phyloP scores from a whole-genome alignment of 257 asterid genomes.

The Fraxinus excelsior region DNA sequence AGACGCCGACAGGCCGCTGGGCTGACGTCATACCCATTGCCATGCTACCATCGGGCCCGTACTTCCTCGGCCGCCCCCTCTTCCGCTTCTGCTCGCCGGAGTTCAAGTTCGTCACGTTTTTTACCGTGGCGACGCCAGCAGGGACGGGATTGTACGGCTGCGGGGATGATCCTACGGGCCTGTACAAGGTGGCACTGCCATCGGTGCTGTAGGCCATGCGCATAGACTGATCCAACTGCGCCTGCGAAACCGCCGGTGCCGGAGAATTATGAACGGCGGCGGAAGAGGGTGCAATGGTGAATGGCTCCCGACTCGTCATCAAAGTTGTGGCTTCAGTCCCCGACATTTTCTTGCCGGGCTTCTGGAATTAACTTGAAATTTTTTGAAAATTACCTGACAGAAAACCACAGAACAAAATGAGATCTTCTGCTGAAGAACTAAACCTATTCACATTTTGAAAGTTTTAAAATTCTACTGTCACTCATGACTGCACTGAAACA shows the following conservation, averaged over 20 bases:
- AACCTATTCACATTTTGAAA: slow-evolving; percentile 20
- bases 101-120: slow-evolving; percentile 31
- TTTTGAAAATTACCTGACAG: slow-evolving; percentile 20
- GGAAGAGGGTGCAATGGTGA: slow-evolving; percentile 14
- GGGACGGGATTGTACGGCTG: slow-evolving; percentile 28
- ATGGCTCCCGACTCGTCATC: slow-evolving; percentile 37
- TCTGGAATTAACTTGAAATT: slow-evolving; percentile 21
- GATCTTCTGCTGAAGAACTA: slow-evolving; percentile 34
- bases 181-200: slow-evolving; percentile 9
- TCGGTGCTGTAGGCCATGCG: slow-evolving; percentile 36
- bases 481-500: slow-evolving; percentile 9
- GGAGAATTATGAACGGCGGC: slow-evolving; percentile 16
- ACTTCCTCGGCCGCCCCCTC: slow-evolving; percentile 62
- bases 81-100: slow-evolving; percentile 46
- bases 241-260: slow-evolving; percentile 24
- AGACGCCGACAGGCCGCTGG: slow-evolving; percentile 28
- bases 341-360: slow-evolving; percentile 41
- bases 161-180: slow-evolving; percentile 30
- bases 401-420: not conserved
- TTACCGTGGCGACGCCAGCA: slow-evolving; percentile 13
- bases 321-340: slow-evolving; percentile 32
- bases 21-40: slow-evolving; percentile 25
- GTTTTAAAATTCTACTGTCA: not conserved
- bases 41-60: slow-evolving; percentile 47
- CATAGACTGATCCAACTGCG: slow-evolving; percentile 36